phyloP scores from a whole-genome alignment of 192 early-diverging fungal genomes.

The Thamnidium elegans region DNA sequence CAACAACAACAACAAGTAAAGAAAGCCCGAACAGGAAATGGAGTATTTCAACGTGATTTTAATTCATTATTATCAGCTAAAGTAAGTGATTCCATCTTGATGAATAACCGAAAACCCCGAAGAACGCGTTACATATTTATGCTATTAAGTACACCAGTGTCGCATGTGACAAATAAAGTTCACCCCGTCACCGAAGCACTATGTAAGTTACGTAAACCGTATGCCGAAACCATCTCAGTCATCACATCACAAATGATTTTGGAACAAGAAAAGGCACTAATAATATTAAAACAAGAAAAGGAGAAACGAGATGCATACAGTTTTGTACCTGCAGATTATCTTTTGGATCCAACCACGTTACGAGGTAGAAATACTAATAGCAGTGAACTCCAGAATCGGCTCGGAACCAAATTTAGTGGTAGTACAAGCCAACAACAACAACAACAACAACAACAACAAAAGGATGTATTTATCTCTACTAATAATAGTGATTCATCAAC shows the following conservation, averaged over 20 bases:
- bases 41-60: neutral
- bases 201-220: constrained; percentile 3
- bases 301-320: neutral
- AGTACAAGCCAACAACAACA: too few relatives aligned
- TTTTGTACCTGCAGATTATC: constrained; percentile 14
- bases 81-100: too few relatives aligned
- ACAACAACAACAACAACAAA: constrained; percentile 6
- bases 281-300: neutral
- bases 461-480: neutral
- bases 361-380: neutral
- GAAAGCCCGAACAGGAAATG: too few relatives aligned
- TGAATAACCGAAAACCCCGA: constrained; percentile 10
- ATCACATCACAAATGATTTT: constrained; percentile 7
- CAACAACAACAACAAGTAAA: neutral
- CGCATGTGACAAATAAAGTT: neutral
- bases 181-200: constrained; percentile 17
- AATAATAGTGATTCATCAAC: too few relatives aligned
- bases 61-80: neutral
- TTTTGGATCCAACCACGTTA: constrained; percentile 18
- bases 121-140: constrained; percentile 19
- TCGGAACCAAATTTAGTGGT: constrained; percentile 9
- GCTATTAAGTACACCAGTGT: constrained; percentile 10
- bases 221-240: constrained; percentile 5
- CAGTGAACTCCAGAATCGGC: neutral
- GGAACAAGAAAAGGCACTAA: neutral